Evolutionary conservation across 768 basidiomycete genomes (phyloP), one percentile per base, ranked within the genome.

Genomic region (Hysterangium stoloniferum): DNA sequence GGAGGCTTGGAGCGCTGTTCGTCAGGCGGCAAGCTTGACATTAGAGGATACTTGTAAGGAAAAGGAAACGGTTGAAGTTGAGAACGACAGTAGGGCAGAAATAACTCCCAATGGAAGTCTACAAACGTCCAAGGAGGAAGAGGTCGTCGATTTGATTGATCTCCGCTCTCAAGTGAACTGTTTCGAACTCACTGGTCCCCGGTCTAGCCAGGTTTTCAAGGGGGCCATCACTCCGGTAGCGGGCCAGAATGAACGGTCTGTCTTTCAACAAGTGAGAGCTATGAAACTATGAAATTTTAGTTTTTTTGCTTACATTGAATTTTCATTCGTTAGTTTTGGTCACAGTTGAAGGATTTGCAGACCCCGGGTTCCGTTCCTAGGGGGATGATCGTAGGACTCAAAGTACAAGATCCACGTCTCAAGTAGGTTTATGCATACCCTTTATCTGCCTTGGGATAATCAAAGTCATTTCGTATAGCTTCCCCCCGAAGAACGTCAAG

Each of bases 111-210:
- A 9, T 9, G 42, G 19, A 22, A 35, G 46, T 12, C n/a, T 11
- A 17, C 27, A 27, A 13, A 27, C 11, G 25, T 24, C 19, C 17
- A 41, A 22, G 11, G 20, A 9, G 40, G 49, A 51, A 51, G 37
- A 36, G 24, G 27, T 25, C 3, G 43, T 92, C 8, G 81, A 88
- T 56, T 71, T 94, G 13, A 71, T 74, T 6, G 87, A 94, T 61
- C 63, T 93, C 42, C 70, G 84, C 49, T 79, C 78, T 1, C 76
- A 80, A 43, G 58, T 91, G 36, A 87, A 86, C 54, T 73, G 81
- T 4, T 95, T 95, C 58, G 94, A 98, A 63, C 77, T 97, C 29
- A 85, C 86, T 72, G 95, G 95, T 2, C 89, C 89, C 3, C 86
- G 80, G 61, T 74, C 86, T 0, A 87, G 75, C 48, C 84, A 86